These are phyloP conservation scores for Heliamphora exappendiculata DNA, from an alignment of 148 eudicot species.

Conservation along the genomic window DNA sequence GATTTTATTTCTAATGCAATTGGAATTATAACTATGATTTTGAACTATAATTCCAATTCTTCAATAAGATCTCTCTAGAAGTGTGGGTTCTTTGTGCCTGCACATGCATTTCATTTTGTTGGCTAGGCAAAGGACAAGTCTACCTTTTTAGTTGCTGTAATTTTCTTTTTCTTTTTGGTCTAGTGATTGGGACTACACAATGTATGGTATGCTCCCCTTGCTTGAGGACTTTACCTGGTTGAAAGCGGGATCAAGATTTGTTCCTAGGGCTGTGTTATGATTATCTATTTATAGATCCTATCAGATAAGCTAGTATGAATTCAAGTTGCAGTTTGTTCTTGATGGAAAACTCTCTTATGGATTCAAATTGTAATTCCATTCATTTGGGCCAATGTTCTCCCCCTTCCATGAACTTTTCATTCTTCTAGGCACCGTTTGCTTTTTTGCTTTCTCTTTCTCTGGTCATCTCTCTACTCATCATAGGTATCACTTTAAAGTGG, in stretches of 20 bases:
- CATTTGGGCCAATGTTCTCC: neutral
- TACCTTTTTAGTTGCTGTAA: neutral
- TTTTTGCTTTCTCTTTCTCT: neutral
- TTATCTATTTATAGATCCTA: neutral
- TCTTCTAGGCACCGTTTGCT: neutral
- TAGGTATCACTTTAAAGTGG: neutral
- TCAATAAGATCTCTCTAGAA: neutral
- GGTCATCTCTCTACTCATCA: no score
- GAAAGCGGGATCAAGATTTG: neutral
- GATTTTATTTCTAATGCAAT: neutral
- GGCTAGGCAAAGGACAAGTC: neutral
- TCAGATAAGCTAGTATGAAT: neutral
- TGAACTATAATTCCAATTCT: neutral
- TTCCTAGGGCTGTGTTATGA: neutral
- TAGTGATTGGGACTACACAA: neutral
- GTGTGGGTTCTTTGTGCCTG: neutral
- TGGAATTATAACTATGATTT: neutral
- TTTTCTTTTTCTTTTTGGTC: neutral
- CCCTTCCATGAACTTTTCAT: neutral
- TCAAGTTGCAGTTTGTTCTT: neutral
- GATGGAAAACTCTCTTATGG: neutral
- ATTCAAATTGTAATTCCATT: neutral
- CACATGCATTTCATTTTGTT: neutral
- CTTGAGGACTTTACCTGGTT: neutral
- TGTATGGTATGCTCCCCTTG: neutral